Conservation (phyloP, 306 rosid species). For the Quillaja saponaria region DNA sequence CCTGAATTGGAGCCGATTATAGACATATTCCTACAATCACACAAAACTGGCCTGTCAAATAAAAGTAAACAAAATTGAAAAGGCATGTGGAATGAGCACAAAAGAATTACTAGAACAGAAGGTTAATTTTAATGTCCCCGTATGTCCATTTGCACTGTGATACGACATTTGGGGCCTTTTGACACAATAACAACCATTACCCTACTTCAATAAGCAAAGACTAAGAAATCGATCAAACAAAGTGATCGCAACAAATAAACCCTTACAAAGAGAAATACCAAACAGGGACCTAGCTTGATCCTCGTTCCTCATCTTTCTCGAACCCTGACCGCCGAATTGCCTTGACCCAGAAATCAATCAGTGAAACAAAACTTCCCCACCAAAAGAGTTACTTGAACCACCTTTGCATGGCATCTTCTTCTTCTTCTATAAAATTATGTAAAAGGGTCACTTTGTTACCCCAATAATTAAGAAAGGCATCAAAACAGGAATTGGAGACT, state of each 20-base stretch:
- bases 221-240: no score
- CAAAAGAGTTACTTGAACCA: constrained; percentile 1
- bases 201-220: no score
- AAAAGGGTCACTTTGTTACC: not conserved
- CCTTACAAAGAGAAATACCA: constrained; percentile 27
- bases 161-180: no score
- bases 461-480: constrained; percentile 16
- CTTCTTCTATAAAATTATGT: no score
- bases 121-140: no score
- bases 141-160: no score
- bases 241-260: not conserved
- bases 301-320: constrained; percentile 44
- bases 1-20: constrained; percentile 66
- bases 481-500: not conserved
- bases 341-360: not conserved
- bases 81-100: not conserved
- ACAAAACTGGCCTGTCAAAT: no score
- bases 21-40: constrained; percentile 56
- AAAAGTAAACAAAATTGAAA: no score
- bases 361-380: not conserved
- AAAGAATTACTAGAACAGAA: not conserved
- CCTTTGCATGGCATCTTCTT: constrained; percentile 15
- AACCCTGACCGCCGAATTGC: not conserved
- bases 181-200: no score
- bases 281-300: constrained; percentile 52